Evolutionary conservation across 192 early-diverging fungal species (phyloP), one percentile per base, ranked within the genome.

Genomic region (Gaertneriomyces semiglobifer): DNA sequence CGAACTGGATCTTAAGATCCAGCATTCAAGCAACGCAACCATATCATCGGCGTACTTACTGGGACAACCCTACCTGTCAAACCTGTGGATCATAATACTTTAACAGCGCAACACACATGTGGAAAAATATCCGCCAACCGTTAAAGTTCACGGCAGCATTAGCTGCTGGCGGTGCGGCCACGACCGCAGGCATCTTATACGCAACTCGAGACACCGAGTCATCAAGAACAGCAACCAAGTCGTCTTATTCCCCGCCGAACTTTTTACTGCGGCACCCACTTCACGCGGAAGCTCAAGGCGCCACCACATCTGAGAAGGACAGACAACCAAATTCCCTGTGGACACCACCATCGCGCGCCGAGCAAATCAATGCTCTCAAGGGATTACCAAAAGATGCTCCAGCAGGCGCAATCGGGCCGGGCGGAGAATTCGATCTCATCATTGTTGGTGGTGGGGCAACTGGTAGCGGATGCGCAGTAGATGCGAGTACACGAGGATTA

Each of bases 361-460:
- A 71, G 20, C 64, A 65, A 63, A 7, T 71, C 2, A 46, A 50
- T 40, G 45, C 46, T 8, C 58, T 71, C 38, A 71, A 71, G 70
- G 69, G 69, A 53, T 4, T 54, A 20, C 41, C 58, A 6, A 18
- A 33, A n/a, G 58, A n/a, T 7, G 40, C 41, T 16, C 16, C 40
- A 12, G 43, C 61, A 1, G 33, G 18, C 20, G 12, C 60, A 18
- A 38, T 12, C 9, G 42, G 45, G n/a, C 45, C 45, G 10, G 58
- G 62, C 16, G 44, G 14, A 11, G 72, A 71, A 38, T 98, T 89
- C 68, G 95, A 98, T 74, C 66, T 98, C 20, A 77, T 98, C 40
- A 84, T 98, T 57, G 89, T 94, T 47, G 95, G 95, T 69, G 95
- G 92, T 41, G 95, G 95, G 14, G 95, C 95, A n/a, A 95, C 94